phyloP scores from a whole-genome alignment of 257 asterid species.

The Jacaranda copaia region DNA sequence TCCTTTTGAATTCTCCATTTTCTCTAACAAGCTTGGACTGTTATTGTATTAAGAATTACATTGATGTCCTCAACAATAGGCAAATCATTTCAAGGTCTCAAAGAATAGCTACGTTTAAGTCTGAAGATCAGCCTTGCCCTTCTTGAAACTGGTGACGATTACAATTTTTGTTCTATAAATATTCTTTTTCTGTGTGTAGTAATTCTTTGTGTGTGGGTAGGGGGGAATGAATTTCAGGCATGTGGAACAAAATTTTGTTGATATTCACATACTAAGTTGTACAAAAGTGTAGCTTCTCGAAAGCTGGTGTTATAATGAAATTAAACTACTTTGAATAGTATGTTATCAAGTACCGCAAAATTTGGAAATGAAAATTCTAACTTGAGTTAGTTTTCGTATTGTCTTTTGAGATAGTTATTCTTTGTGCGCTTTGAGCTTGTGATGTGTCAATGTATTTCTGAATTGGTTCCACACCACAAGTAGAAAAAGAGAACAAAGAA shows the following conservation, averaged over 20 bases:
- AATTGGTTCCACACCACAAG: too few species aligned
- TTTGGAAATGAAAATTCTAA: not conserved
- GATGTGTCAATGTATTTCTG: too few species aligned
- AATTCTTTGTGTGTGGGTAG: too few species aligned
- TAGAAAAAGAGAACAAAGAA: too few species aligned
- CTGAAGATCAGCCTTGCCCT: constrained; percentile 55
- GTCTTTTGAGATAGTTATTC: too few species aligned
- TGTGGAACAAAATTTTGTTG: too few species aligned
- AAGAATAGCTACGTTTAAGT: constrained; percentile 64
- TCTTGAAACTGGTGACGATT: constrained; percentile 40
- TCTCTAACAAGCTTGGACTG: constrained; percentile 78
- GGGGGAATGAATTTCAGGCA: too few species aligned
- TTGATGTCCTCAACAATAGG: constrained; percentile 63
- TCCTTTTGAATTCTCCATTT: constrained; percentile 85
- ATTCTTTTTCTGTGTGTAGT: constrained; percentile 25
- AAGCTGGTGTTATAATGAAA: constrained; percentile 1
- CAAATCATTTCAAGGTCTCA: constrained; percentile 70
- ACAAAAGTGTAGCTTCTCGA: constrained; percentile 29
- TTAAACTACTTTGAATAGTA: not conserved
- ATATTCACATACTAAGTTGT: too few species aligned
- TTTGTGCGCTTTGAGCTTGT: too few species aligned
- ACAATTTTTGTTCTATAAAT: constrained; percentile 33
- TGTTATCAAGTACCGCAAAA: not conserved
- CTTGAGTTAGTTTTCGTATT: too few species aligned
- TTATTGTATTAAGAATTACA: constrained; percentile 69